Percentiles rank a stretch among this genome's conserved stretches.
phyloP scores from a whole-genome alignment of 2,329 filamentous ascomycete species.

The Curvularia eragrostidis region DNA sequence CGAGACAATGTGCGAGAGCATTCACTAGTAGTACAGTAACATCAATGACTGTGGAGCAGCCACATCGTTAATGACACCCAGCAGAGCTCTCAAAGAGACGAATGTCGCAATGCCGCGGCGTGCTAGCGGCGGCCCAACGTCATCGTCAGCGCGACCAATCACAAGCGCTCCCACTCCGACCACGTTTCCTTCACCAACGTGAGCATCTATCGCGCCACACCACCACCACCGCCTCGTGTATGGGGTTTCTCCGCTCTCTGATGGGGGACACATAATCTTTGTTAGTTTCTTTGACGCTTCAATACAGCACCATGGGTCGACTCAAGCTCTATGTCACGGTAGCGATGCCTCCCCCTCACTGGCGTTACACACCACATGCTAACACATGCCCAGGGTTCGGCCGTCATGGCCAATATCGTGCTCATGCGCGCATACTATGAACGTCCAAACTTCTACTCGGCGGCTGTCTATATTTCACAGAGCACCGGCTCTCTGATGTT shows the following conservation, averaged over 20 bases:
- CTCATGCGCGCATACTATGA: conserved; percentile 92
- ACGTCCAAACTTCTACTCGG: conserved; percentile 97
- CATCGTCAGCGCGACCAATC: conserved; percentile 12
- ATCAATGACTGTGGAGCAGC: neutral
- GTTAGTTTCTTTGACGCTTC: conserved; percentile 16
- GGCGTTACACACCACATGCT: conserved; percentile 18
- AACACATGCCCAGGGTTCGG: conserved; percentile 64
- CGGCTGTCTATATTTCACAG: conserved; percentile 94
- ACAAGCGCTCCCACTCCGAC: conserved; percentile 11
- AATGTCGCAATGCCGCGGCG: too few relatives aligned
- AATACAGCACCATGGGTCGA: conserved; percentile 38
- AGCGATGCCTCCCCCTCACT: conserved; percentile 12
- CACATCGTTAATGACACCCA: too few relatives aligned
- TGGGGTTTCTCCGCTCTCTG: conserved; percentile 14
- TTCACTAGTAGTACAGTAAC: neutral
- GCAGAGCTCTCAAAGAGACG: neutral
- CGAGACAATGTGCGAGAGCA: neutral
- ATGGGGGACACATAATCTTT: conserved; percentile 24
- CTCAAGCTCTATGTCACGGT: conserved; percentile 47
- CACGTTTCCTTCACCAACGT: conserved; percentile 23
- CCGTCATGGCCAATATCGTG: conserved; percentile 81
- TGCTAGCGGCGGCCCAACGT: conserved; percentile 12
- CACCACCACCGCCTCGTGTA: conserved; percentile 20
- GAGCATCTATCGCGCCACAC: conserved; percentile 20
- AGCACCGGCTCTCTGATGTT: conserved; percentile 96